phyloP scores from a whole-genome alignment of 2,329 filamentous ascomycete genomes.

The Karstenula rhodostoma region DNA sequence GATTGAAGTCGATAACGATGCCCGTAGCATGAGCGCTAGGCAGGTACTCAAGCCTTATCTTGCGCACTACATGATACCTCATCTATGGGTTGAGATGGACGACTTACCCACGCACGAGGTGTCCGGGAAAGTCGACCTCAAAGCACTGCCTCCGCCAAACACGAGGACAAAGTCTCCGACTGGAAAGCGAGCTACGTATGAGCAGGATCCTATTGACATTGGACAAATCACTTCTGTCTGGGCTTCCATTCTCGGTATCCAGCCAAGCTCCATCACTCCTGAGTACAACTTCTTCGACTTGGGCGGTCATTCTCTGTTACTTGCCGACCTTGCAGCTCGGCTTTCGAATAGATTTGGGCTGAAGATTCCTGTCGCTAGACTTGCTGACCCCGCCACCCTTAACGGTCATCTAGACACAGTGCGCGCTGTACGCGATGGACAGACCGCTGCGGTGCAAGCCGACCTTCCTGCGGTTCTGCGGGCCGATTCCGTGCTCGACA shows the following conservation, averaged over 20 bases:
- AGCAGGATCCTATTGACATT: slow-evolving; percentile 70
- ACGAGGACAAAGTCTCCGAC: slow-evolving; percentile 55
- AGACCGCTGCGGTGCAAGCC: slow-evolving; percentile 77
- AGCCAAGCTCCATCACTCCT: slow-evolving; percentile 66
- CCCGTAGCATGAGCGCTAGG: slow-evolving; percentile 74
- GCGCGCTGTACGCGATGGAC: slow-evolving; percentile 73
- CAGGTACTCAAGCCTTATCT: slow-evolving; percentile 70
- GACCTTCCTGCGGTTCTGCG: slow-evolving; percentile 75
- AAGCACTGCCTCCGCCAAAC: slow-evolving; percentile 70
- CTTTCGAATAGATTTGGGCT: slow-evolving; percentile 76
- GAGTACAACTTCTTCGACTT: slow-evolving; percentile 84
- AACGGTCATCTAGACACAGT: slow-evolving; percentile 76
- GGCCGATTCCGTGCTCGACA: slow-evolving; percentile 71
- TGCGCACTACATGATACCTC: slow-evolving; percentile 84
- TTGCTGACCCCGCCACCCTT: slow-evolving; percentile 76
- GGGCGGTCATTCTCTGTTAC: slow-evolving; percentile 77
- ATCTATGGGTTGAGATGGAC: slow-evolving; percentile 77
- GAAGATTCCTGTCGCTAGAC: slow-evolving; percentile 72
- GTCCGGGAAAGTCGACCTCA: slow-evolving; percentile 80
- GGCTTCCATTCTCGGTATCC: slow-evolving; percentile 74
- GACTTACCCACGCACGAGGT: slow-evolving; percentile 78
- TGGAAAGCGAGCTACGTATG: slow-evolving; percentile 57
- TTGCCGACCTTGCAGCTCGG: slow-evolving; percentile 79
- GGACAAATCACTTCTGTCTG: slow-evolving; percentile 75
- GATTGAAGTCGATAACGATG: slow-evolving; percentile 73